Conservation (phyloP, 331 rosid genomes). For the Pyracantha coccinea region DNA sequence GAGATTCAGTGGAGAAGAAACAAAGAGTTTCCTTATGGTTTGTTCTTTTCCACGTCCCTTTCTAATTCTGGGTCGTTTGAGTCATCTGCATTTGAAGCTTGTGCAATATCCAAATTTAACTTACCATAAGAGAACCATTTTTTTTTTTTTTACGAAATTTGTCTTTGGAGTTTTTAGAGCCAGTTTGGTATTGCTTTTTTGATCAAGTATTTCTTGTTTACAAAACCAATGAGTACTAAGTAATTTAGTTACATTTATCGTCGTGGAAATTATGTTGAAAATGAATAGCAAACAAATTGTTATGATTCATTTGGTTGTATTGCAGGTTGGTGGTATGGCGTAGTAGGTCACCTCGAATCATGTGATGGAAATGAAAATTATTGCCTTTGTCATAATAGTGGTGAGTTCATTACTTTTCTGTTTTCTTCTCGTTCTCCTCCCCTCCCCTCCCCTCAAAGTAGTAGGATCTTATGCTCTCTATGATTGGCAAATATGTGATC, state of each 20-base stretch:
- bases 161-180: too few species aligned
- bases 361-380: constrained; percentile 55
- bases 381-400: constrained; percentile 55
- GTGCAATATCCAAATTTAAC: too few species aligned
- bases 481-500: background rate
- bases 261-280: too few species aligned
- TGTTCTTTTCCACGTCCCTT: constrained; percentile 22
- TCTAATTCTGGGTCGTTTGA: background rate
- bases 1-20: constrained; percentile 98
- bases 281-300: background rate
- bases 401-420: constrained; percentile 39
- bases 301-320: constrained; percentile 15
- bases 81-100: background rate
- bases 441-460: background rate
- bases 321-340: constrained; percentile 94
- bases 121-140: too few species aligned
- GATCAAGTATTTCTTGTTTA: too few species aligned
- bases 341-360: constrained; percentile 70
- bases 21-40: constrained; percentile 96
- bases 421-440: background rate
- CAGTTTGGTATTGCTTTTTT: too few species aligned
- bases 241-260: too few species aligned
- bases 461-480: constrained; percentile 9
- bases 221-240: too few species aligned
- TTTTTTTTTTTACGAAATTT: too few species aligned